These are phyloP conservation scores for Aspergillus phoenicis DNA, from an alignment of 2,329 filamentous ascomycete genomes.

Conservation along the genomic window DNA sequence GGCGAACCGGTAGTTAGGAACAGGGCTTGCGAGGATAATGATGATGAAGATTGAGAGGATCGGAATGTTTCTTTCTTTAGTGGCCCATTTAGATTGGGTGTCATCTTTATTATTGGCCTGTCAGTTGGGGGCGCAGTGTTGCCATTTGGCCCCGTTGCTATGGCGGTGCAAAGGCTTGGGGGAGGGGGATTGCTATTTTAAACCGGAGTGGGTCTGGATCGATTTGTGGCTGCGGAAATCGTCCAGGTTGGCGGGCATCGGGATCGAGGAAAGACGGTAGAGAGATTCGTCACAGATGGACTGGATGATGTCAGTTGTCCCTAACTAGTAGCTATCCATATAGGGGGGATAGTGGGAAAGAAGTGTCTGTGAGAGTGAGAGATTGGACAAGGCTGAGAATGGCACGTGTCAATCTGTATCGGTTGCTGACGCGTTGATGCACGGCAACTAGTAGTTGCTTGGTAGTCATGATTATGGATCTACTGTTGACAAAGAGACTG, in stretches of 20 bases:
- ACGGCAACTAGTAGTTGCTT: background rate
- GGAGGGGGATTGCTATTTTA: slow-evolving; percentile 13
- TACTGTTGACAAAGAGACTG: background rate
- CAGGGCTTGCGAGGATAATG: no score
- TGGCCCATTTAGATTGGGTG: background rate
- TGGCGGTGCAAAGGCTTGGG: slow-evolving; percentile 14
- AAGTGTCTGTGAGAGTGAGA: background rate
- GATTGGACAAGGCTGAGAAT: slow-evolving; percentile 14
- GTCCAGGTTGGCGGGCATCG: background rate
- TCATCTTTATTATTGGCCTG: background rate
- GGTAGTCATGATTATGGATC: background rate
- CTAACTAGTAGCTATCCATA: background rate
- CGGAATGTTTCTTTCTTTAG: slow-evolving; percentile 6
- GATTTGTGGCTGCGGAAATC: background rate
- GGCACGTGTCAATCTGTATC: slow-evolving; percentile 3
- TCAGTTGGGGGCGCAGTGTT: background rate
- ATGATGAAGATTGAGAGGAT: no score
- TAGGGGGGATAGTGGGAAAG: no score
- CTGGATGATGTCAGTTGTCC: slow-evolving; percentile 1
- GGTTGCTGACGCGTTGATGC: background rate
- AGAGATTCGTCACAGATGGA: background rate
- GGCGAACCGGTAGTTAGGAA: no score
- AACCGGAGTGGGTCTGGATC: slow-evolving; percentile 13
- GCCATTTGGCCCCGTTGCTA: slow-evolving; percentile 3
- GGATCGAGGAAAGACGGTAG: background rate